Evolutionary conservation across 129 eudicot species (phyloP), one percentile per base, ranked within the genome.

Genomic region (Gnaphalium uliginosum): DNA sequence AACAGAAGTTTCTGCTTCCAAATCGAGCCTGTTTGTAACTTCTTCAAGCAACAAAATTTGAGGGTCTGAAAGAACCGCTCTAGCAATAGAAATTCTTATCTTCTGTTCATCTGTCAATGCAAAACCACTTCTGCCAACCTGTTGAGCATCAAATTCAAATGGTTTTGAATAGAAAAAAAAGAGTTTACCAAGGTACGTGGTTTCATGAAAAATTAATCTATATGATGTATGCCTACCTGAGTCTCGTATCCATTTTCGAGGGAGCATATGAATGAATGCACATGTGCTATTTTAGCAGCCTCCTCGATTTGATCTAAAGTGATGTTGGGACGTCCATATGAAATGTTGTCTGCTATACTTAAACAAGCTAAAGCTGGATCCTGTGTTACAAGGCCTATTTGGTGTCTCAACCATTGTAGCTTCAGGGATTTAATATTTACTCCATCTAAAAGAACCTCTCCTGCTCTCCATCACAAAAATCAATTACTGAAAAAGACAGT

Each of bases 361-460:
- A 79, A 79, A 71, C 79, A 82, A 50, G 83, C 81, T 65, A 88
- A 75, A 43, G 92, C 89, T 8, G 89, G 84, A 61, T 88, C 89
- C 26, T 75, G 87, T 33, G 86, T 88, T 65, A 88, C 89, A 26
- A 88, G 85, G 46, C 92, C 92, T 61, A 88, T 85, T 85, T 88
- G 89, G 74, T 66, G 65, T 75, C 92, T 85, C 18, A 85, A 46
- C 89, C 92, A 88, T 21, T 85, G 84, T 8, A 88, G 68, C 56
- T 85, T 83, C 67, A 88, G 79, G 80, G 75, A 83, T 57, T 83
- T 85, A 6, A 19, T 80, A 76, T 88, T 81, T 73, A 82, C 87
- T 51, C 92, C 92, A 68, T 88, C 92, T 54, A 88, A 72, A 66
- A 88, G 87, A 57, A 88, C 77, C 76, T 85, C 86, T 48, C 92